Conservation (phyloP, 345 rosid species). For the Rhizophora apiculata region DNA sequence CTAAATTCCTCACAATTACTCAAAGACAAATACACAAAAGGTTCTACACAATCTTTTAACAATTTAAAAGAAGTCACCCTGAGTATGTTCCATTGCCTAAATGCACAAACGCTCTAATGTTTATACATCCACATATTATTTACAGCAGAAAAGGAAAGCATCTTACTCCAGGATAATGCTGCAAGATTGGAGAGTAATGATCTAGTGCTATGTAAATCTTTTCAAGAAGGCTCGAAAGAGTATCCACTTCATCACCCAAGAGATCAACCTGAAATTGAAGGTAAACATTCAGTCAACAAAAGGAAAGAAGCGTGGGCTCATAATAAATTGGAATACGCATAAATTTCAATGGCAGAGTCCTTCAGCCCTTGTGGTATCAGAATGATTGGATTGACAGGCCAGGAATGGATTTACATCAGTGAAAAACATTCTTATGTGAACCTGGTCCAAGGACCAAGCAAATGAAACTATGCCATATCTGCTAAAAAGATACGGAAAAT, state of each 20-base stretch:
- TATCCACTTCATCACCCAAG: conserved; percentile 84
- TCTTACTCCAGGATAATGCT: conserved; percentile 89
- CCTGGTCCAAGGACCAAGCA: too few relatives aligned
- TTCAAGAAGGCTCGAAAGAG: conserved; percentile 67
- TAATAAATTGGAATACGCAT: too few relatives aligned
- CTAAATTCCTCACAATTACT: too few relatives aligned
- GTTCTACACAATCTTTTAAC: background rate
- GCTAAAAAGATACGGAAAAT: too few relatives aligned
- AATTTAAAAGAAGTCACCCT: background rate
- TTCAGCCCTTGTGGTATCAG: too few relatives aligned
- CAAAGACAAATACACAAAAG: too few relatives aligned
- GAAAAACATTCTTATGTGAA: too few relatives aligned
- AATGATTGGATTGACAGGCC: too few relatives aligned
- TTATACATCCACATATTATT: background rate
- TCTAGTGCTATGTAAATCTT: conserved; percentile 90
- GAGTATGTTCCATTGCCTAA: too few relatives aligned
- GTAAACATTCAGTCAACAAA: conserved; percentile 6
- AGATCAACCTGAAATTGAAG: conserved; percentile 76
- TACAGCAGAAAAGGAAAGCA: conserved; percentile 8
- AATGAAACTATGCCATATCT: too few relatives aligned
- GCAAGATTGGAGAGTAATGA: conserved; percentile 82
- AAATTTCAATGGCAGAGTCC: too few relatives aligned
- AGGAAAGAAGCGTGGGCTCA: background rate
- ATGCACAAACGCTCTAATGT: background rate
- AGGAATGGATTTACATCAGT: too few relatives aligned